Evolutionary conservation across 805 yeast genomes (phyloP).

Genomic region (Schwanniomyces sp.): DNA sequence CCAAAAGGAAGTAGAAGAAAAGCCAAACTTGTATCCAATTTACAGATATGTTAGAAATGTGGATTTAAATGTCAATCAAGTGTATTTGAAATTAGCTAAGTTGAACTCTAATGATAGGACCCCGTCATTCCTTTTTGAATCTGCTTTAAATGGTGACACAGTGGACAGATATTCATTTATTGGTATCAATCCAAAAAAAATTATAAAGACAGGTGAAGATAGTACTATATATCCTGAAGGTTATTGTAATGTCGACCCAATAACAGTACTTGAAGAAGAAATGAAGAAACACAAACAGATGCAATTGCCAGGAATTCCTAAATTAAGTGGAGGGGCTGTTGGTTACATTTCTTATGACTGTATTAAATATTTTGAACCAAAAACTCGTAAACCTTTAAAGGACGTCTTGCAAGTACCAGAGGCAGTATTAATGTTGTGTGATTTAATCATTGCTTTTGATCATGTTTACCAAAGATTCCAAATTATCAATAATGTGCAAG

Average conservation of each 20-base stretch:
- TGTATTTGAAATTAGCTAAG: constrained; percentile 78
- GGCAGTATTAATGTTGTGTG: constrained; percentile 87
- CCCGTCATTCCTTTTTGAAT: constrained; percentile 82
- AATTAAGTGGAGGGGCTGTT: constrained; percentile 90
- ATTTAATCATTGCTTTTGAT: constrained; percentile 87
- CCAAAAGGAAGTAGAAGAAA: constrained; percentile 8
- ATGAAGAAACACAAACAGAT: constrained; percentile 65
- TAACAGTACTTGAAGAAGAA: constrained; percentile 71
- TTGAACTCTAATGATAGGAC: constrained; percentile 53
- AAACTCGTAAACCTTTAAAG: constrained; percentile 68
- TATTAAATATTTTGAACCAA: constrained; percentile 94
- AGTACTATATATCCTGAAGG: constrained; percentile 24
- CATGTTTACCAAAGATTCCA: constrained; percentile 93
- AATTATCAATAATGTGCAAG: constrained; percentile 75
- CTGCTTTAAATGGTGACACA: constrained; percentile 86
- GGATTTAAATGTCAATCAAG: constrained; percentile 84
- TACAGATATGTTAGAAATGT: constrained; percentile 73
- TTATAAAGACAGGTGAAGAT: constrained; percentile 79
- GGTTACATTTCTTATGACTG: constrained; percentile 97
- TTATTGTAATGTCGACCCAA: constrained; percentile 70
- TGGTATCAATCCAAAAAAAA: constrained; percentile 81
- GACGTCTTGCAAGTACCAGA: constrained; percentile 89
- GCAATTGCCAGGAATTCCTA: constrained; percentile 78
- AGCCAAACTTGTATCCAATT: constrained; percentile 78
- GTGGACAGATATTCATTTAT: constrained; percentile 89